Evolutionary conservation across 2,329 filamentous ascomycete genomes (phyloP), one percentile per base, ranked within the genome.

Genomic region (Ceratocystiopsis sp.): DNA sequence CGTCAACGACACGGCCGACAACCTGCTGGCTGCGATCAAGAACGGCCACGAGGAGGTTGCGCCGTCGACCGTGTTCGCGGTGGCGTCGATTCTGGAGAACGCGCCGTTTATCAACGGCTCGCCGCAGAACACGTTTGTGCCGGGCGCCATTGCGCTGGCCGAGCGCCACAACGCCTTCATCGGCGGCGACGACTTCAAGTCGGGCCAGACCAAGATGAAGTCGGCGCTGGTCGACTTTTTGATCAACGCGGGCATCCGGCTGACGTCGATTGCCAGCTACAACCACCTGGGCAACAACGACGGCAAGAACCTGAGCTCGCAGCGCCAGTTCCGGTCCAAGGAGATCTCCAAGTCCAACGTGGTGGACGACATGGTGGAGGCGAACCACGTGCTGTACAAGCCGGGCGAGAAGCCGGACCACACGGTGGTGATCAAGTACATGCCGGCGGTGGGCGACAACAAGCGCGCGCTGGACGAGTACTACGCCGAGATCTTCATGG

Each of bases 151-250:
- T 52, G 71, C 89, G 57, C 77, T 98, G 46, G 91, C 91, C 18
- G 84, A 93, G 68, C 71, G 80, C 63, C 78, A 93, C 63, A 72
- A 75, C 45, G 78, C 87, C 49, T 98, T 93, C 68, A 86, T 98
- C 55, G 91, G 91, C 46, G 91, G 91, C 51, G 91, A 98, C 56
- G 91, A 98, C 67, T 98, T 98, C 80, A 98, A 98, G 71, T 96
- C 91, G 49, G 91, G 91, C 49, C 91, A 98, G 72, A 98, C 91
- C 61, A 98, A 98, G 78, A 98, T 98, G 91, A 98, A 98, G 70
- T 96, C 91, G 47, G 91, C 91, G 17, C 77, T 98, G 29, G 91
- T 96, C 38, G 91, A 98, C 66, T 98, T 98, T 68, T 66, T 98
- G 60, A 94, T 98, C 78, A 95, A 79, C 61, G 91, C 91, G 40